Evolutionary conservation across 208 protist species (phyloP).

Genomic region (Phytomonas sp.): DNA sequence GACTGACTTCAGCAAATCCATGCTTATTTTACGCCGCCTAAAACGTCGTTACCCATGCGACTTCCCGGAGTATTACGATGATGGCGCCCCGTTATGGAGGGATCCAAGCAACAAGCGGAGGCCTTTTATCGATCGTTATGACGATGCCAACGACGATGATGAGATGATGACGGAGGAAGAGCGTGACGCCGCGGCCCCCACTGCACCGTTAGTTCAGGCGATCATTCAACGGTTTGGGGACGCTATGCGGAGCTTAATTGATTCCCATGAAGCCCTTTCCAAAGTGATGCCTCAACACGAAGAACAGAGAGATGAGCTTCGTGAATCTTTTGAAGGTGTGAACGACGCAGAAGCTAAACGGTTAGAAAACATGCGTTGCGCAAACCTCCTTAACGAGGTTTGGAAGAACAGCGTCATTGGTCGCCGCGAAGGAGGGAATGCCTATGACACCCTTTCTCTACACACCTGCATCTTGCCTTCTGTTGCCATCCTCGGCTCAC

Average conservation of each 20-base stretch:
- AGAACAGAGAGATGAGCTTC: too few species aligned
- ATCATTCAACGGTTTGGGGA: too few species aligned
- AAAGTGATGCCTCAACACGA: too few species aligned
- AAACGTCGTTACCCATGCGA: not conserved
- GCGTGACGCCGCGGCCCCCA: not conserved
- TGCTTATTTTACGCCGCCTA: slow-evolving; percentile 36
- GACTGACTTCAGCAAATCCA: slow-evolving; percentile 72
- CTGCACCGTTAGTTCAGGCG: too few species aligned
- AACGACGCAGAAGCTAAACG: not conserved
- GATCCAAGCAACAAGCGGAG: slow-evolving; percentile 7
- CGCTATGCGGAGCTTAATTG: too few species aligned
- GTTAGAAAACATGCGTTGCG: not conserved
- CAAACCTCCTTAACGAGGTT: not conserved
- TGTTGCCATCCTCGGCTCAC: slow-evolving; percentile 41
- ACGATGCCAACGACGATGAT: slow-evolving; percentile 4
- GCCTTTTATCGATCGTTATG: not conserved
- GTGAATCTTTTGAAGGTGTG: too few species aligned
- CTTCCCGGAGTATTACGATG: slow-evolving; percentile 11
- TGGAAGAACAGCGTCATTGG: not conserved
- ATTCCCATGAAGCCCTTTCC: too few species aligned
- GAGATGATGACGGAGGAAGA: not conserved
- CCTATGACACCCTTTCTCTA: slow-evolving; percentile 6
- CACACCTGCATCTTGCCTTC: slow-evolving; percentile 38
- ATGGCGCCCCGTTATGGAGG: not conserved
- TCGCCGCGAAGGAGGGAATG: not conserved